Evolutionary conservation across 306 rosid genomes (phyloP).

Genomic region (Dicorynia guianensis): DNA sequence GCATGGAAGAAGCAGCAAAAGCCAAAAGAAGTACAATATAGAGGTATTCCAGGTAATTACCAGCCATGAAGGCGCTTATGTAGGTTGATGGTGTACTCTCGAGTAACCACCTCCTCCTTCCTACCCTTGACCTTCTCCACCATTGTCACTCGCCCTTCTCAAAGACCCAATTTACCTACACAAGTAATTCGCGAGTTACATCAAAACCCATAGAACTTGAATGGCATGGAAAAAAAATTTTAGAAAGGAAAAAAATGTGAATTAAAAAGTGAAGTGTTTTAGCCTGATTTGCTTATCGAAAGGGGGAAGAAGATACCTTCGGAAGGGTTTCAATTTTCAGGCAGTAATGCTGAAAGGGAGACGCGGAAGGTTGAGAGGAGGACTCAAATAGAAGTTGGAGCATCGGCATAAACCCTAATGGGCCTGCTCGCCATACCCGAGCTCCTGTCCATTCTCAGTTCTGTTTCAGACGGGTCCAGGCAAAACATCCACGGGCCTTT

Average conservation of each 20-base stretch:
- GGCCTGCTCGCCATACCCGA: not conserved
- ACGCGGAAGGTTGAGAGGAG: not conserved
- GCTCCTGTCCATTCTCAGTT: too few species aligned
- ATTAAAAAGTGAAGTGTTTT: not conserved
- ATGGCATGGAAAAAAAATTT: too few species aligned
- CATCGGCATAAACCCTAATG: constrained; percentile 52
- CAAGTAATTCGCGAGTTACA: not conserved
- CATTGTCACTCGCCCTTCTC: constrained; percentile 57
- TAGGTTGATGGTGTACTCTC: constrained; percentile 95
- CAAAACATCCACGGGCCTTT: not conserved
- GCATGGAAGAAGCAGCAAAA: not conserved
- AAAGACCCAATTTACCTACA: constrained; percentile 51
- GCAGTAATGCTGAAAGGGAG: not conserved
- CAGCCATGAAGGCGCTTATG: constrained; percentile 95
- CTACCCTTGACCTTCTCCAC: constrained; percentile 85
- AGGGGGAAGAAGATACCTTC: not conserved
- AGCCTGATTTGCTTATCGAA: not conserved
- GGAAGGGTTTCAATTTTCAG: not conserved
- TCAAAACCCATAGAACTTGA: not conserved
- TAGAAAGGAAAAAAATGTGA: too few species aligned
- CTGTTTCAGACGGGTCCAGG: not conserved
- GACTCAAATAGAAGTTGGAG: constrained; percentile 14
- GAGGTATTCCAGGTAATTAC: constrained; percentile 41
- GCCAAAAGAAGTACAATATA: not conserved
- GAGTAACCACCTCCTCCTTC: constrained; percentile 88